A percentile compares a stretch with the other conserved stretches of the same genome.
phyloP scores from a whole-genome alignment of 164 flowering plant genomes.

The Piper betle region DNA sequence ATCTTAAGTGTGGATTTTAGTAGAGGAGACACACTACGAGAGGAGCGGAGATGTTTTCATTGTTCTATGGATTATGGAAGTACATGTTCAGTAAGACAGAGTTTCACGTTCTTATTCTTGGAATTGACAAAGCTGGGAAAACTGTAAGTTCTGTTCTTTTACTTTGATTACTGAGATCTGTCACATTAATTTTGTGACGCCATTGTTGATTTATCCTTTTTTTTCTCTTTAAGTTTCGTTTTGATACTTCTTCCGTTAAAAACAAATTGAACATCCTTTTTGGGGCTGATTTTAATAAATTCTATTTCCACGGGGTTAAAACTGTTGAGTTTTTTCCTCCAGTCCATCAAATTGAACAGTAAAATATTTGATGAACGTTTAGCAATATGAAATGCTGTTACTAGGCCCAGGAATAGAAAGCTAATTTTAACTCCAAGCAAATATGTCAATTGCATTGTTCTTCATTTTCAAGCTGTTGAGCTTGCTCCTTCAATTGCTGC shows the following conservation, averaged over 20 bases:
- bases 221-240: too few species aligned
- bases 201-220: background rate
- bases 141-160: conserved; percentile 41
- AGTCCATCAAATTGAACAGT: background rate
- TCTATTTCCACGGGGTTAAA: background rate
- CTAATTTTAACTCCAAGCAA: too few species aligned
- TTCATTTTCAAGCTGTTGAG: background rate
- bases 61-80: conserved; percentile 89
- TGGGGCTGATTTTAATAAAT: background rate
- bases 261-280: background rate
- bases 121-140: conserved; percentile 96
- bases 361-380: background rate
- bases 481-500: background rate
- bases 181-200: too few species aligned
- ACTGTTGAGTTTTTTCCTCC: background rate
- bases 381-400: background rate
- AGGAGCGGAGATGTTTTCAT: conserved; percentile 58
- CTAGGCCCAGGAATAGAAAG: background rate
- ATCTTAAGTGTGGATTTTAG: conserved; percentile 4
- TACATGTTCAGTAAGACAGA: conserved; percentile 78
- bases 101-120: conserved; percentile 94
- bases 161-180: background rate
- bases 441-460: too few species aligned
- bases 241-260: too few species aligned
- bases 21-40: conserved; percentile 3